phyloP scores from a whole-genome alignment of 495 filamentous ascomycete species.

The Podospora tetraspora region DNA sequence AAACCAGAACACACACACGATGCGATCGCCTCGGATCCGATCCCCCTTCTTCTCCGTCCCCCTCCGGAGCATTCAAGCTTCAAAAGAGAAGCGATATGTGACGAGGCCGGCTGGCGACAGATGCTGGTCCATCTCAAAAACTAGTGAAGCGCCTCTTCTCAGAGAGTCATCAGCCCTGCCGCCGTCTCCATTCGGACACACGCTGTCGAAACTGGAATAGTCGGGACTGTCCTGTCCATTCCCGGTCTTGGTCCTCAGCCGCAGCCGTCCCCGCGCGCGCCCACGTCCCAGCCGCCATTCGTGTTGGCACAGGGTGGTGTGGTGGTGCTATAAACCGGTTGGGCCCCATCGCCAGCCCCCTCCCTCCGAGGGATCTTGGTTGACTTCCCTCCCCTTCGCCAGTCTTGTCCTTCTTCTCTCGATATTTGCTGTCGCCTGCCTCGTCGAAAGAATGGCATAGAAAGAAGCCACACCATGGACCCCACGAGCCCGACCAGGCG shows the following conservation, averaged over 20 bases:
- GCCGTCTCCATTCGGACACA: background rate
- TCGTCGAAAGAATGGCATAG: slow-evolving; percentile 15
- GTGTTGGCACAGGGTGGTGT: background rate
- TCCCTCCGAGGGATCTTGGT: too few species aligned
- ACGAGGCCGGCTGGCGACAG: background rate
- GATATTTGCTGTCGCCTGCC: background rate
- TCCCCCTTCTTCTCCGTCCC: background rate
- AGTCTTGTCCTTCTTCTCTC: too few species aligned
- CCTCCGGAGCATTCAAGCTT: background rate
- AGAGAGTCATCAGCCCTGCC: background rate
- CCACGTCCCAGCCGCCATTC: background rate
- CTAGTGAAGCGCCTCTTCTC: too few species aligned
- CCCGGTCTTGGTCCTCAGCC: background rate
- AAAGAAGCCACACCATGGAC: slow-evolving; percentile 18
- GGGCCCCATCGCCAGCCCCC: background rate
- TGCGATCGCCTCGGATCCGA: background rate
- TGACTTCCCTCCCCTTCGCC: background rate
- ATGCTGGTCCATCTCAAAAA: too few species aligned
- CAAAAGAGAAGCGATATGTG: background rate
- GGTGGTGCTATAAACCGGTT: background rate
- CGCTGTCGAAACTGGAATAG: background rate
- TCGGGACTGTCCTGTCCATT: background rate
- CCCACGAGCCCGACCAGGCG: slow-evolving; percentile 14
- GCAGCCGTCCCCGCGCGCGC: background rate
- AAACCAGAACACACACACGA: background rate